Percentiles rank a stretch among this genome's conserved stretches.
Evolutionary conservation across 306 rosid genomes (phyloP).

Genomic region (Rubus idaeus): DNA sequence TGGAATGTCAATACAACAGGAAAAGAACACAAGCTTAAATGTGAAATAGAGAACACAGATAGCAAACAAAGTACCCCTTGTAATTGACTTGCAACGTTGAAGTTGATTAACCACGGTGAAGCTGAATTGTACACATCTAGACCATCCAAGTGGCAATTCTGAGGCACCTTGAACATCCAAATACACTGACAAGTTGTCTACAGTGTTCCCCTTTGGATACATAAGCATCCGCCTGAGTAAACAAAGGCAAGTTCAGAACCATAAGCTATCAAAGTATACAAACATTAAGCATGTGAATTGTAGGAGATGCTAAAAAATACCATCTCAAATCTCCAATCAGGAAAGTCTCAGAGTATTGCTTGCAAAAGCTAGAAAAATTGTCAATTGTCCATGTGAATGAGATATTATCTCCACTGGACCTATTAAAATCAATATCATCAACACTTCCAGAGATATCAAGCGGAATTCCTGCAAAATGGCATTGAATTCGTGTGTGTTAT

Average conservation of each 20-base stretch:
- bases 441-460: not conserved
- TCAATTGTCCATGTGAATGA: not conserved
- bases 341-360: constrained; percentile 2
- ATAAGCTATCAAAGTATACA: not conserved
- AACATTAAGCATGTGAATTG: not conserved
- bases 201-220: not conserved
- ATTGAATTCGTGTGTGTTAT: not conserved
- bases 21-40: not conserved
- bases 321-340: not conserved
- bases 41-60: not conserved
- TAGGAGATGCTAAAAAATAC: not conserved
- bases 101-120: not conserved
- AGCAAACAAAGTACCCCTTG: not conserved
- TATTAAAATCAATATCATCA: not conserved
- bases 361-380: not conserved
- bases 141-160: not conserved
- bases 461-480: not conserved
- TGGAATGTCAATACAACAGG: not conserved
- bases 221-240: not conserved
- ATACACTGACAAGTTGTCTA: not conserved
- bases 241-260: not conserved
- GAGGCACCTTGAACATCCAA: constrained; percentile 5
- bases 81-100: not conserved
- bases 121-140: not conserved
- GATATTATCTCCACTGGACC: not conserved